Base-by-base conservation (phyloP, 2,329 filamentous ascomycete genomes). In the Ophiocordyceps australis region DNA sequence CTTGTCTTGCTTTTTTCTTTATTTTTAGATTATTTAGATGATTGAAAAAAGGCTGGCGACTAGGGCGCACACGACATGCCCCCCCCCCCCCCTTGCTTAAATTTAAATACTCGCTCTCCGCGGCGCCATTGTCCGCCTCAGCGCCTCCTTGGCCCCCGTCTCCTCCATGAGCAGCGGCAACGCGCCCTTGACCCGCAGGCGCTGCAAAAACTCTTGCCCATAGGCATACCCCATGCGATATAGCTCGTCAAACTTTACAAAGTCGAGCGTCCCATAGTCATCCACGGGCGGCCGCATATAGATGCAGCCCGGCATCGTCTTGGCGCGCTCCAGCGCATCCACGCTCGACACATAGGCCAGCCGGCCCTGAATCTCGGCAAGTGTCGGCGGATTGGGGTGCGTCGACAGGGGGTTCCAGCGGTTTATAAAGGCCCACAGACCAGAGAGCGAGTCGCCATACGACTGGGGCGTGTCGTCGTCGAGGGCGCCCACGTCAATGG, bases 271-370 rank as follows among this genome's bases (percentile, higher is more conserved):
- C 5, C 85, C 89, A 39, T 93, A 98, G 2, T 70, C 65, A 43
- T 95, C 89, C 34, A 98, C 78, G 0, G 89, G 89, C 5, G 91
- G 91, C 1, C 89, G 70, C 81, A 98, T 92, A 49, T 98, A 98
- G 27, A 92, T 62, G 49, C 86, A 95, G 0, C 89, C 89, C 1
- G 82, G 72, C 42, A 78, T 86, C 5, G 64, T 76, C 60, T 98
- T 98, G 14, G 89, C 89, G 20, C 85, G 67, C 50, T 98, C 89
- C 15, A 98, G 61, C 15, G 89, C 89, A 47, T 95, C 89, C 9
- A 94, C 82, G 28, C 79, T 91, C 5, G 78, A 89, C 24, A 98
- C 89, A 42, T 98, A 98, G 1, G 89, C 89, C 6, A 98, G 63
- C 2, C 89, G 68, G 5, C 81, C 86, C 54, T 98, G 91, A 33